These are phyloP conservation scores for Juncus effusus DNA, from an alignment of 176 grass and related monocot species.

Conservation along the genomic window DNA sequence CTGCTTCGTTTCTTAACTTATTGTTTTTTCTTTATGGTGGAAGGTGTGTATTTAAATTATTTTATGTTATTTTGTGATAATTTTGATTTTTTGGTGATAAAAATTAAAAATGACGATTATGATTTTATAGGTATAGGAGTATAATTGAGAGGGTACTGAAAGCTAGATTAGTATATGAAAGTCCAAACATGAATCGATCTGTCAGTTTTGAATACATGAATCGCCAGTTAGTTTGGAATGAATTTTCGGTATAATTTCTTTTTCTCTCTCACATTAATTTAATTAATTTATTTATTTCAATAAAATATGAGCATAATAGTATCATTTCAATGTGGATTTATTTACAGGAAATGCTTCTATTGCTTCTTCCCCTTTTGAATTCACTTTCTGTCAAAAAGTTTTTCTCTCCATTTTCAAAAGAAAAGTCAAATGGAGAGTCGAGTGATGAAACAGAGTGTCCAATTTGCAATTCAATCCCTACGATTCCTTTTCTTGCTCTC, in stretches of 20 bases:
- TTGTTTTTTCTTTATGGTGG: slow-evolving; percentile 86
- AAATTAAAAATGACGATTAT: slow-evolving; percentile 11
- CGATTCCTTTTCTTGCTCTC: slow-evolving; percentile 73
- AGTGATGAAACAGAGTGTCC: slow-evolving; percentile 71
- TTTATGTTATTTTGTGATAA: slow-evolving; percentile 1
- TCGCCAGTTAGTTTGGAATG: slow-evolving; percentile 96
- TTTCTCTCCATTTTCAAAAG: slow-evolving; percentile 88
- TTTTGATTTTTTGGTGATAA: slow-evolving; percentile 3
- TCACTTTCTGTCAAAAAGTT: slow-evolving; percentile 84
- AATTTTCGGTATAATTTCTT: slow-evolving; percentile 70
- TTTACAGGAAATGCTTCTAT: slow-evolving; percentile 99
- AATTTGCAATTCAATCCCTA: slow-evolving; percentile 65
- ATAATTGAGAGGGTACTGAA: slow-evolving; percentile 89
- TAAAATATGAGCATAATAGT: background rate
- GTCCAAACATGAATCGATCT: slow-evolving; percentile 96
- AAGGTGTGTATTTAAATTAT: slow-evolving; percentile 43
- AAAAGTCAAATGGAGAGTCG: slow-evolving; percentile 59
- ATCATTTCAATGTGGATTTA: background rate
- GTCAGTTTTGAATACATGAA: slow-evolving; percentile 99
- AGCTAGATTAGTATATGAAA: slow-evolving; percentile 88
- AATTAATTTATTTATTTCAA: background rate
- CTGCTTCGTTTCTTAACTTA: slow-evolving; percentile 65
- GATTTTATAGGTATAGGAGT: slow-evolving; percentile 77
- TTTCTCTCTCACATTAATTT: background rate
- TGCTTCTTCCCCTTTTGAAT: slow-evolving; percentile 93